These are phyloP conservation scores for Straminergon stramineum DNA, from an alignment of 225 moss, liverwort and hornwort species.

Conservation along the genomic window DNA sequence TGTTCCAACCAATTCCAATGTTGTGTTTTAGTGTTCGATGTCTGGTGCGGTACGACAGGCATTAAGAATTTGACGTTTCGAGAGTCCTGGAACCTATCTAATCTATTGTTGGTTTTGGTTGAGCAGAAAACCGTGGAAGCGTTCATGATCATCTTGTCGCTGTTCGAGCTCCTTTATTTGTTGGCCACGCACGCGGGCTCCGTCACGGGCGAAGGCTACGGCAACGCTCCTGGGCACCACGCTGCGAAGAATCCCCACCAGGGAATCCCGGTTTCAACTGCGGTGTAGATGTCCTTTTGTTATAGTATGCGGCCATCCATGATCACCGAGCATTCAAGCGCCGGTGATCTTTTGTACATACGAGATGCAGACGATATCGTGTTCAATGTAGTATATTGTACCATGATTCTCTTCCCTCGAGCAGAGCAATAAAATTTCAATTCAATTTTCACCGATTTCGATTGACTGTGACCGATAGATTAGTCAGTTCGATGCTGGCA, in stretches of 20 bases:
- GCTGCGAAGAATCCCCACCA: constrained; percentile 13
- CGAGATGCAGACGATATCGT: background rate
- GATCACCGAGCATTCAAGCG: background rate
- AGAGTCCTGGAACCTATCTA: too few species aligned
- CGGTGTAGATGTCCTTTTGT: constrained; percentile 5
- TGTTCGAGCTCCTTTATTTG: constrained; percentile 30
- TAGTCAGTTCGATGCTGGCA: background rate
- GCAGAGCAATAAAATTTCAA: background rate
- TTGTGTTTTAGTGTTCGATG: background rate
- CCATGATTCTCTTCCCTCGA: background rate
- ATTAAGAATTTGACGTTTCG: background rate
- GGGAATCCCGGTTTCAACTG: constrained; percentile 23
- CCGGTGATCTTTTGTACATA: background rate
- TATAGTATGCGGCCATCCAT: background rate
- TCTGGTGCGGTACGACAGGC: too few species aligned
- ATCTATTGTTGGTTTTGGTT: background rate
- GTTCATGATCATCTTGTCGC: constrained; percentile 35
- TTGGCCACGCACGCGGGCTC: constrained; percentile 24
- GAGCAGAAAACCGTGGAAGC: constrained; percentile 38
- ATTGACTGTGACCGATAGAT: background rate
- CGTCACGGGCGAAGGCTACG: constrained; percentile 13
- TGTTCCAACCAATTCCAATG: background rate
- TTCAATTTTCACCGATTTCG: background rate
- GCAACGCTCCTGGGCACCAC: background rate
- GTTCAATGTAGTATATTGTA: background rate